Base-by-base conservation (phyloP, 2,329 filamentous ascomycete genomes). In the Scolecobasidium constrictum region DNA sequence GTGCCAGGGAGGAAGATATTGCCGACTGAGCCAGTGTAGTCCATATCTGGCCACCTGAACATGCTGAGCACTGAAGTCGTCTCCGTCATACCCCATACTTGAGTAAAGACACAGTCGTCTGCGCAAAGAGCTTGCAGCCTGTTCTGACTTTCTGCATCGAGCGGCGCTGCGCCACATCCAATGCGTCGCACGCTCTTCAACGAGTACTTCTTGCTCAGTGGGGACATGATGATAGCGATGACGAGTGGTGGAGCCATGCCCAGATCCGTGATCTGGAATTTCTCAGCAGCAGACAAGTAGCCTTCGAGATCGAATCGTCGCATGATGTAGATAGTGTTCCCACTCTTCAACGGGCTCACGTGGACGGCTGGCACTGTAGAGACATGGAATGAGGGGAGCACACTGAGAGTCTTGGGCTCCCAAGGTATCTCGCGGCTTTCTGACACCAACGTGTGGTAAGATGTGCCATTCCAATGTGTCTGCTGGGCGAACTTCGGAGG, bases 1-100 rank as follows among this genome's bases (percentile, higher is more conserved):
- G 68, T 40, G 35, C 68, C 69, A 0, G 64, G 64, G 9, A 31
- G n/a, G 26, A 31, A 31, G n/a, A 31, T 31, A 6, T 69, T 41
- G 2, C 67, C 67, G 2, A 71, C 63, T 23, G 60, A 63, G 3
- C 66, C 67, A 9, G 26, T 31, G 1, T 62, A 67, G 42, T 71
- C 68, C 18, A 58, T 48, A 38, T 65, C 57, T 1, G 59, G 60
- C 37, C 59, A 65, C 22, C 56, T 53, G 16, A 63, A 54, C 48
- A 61, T 53, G 1, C 59, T 63, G 4, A 58, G 59, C 33, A 66
- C 57, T 42, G 64, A 66, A 4, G 48, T 56, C 16, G 62, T 63
- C 49, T 69, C 67, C 2, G 22, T 43, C 41, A 43, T 43, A n/a
- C 41, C 41, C 41, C 41, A 43, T 7, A 43, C 17, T 31, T 31